phyloP scores from a whole-genome alignment of 2,329 filamentous ascomycete genomes.

The Plectosphaerella cucumerina region DNA sequence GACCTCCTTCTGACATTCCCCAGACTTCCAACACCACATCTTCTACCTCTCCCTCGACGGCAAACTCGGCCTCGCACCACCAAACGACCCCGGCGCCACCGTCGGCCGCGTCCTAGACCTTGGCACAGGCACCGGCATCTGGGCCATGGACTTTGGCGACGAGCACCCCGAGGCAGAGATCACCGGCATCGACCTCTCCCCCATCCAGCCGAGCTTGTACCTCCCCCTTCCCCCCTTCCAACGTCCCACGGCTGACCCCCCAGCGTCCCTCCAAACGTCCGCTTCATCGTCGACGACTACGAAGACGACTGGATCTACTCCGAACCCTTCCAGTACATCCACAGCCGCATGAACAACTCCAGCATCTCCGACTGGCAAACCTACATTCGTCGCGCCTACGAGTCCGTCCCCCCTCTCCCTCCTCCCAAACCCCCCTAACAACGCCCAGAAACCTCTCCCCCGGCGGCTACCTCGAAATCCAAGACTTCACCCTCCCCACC shows the following conservation, averaged over 20 bases:
- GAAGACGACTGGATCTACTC: constrained; percentile 21
- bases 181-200: constrained; percentile 33
- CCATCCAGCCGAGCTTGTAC: constrained; percentile 33
- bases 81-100: constrained; percentile 10
- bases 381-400: constrained; percentile 42
- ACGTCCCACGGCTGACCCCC: not conserved
- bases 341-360: constrained; percentile 51
- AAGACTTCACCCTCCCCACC: constrained; percentile 33
- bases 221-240: not conserved
- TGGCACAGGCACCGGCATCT: constrained; percentile 23
- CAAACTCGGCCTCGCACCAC: constrained; percentile 8
- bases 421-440: constrained; percentile 20
- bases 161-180: constrained; percentile 25
- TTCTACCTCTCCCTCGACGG: constrained; percentile 38
- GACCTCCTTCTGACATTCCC: not conserved
- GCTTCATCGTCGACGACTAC: constrained; percentile 34
- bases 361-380: constrained; percentile 50
- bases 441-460: constrained; percentile 17
- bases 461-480: constrained; percentile 26
- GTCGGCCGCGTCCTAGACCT: constrained; percentile 18
- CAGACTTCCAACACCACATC: constrained; percentile 51
- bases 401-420: constrained; percentile 27
- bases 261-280: constrained; percentile 34
- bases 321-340: constrained; percentile 53
- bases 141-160: constrained; percentile 39